phyloP scores from a whole-genome alignment of 2,329 filamentous ascomycete genomes.

The Paramyrothecium sp. region DNA sequence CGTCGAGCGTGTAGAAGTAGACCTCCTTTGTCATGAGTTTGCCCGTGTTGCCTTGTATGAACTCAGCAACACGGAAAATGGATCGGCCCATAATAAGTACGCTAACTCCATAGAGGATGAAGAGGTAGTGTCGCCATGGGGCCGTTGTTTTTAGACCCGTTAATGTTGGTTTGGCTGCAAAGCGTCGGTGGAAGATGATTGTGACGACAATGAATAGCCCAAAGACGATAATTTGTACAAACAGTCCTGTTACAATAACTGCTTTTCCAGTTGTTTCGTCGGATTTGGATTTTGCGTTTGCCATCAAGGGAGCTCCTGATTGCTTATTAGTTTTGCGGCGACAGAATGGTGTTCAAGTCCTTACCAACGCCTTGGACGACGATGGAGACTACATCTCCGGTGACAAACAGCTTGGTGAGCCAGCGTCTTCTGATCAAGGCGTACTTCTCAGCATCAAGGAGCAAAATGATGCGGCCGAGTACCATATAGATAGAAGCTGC shows the following conservation, averaged over 20 bases:
- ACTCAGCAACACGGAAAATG: constrained; percentile 37
- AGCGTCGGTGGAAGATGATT: constrained; percentile 36
- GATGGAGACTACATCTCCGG: background rate
- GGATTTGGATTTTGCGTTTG: too few relatives aligned
- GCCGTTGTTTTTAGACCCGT: constrained; percentile 3
- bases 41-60: constrained; percentile 25
- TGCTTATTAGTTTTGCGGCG: too few relatives aligned
- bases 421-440: background rate
- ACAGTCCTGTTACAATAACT: constrained; percentile 48
- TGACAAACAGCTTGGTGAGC: background rate
- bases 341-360: too few relatives aligned
- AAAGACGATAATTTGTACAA: constrained; percentile 52
- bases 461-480: background rate
- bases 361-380: background rate
- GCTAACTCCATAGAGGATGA: constrained; percentile 13
- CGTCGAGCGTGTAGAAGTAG: constrained; percentile 30
- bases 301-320: too few relatives aligned
- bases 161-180: constrained; percentile 5
- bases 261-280: constrained; percentile 18
- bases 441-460: background rate
- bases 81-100: constrained; percentile 35
- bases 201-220: constrained; percentile 46
- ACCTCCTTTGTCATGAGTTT: constrained; percentile 25
- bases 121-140: constrained; percentile 24
- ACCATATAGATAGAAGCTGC: background rate